phyloP scores from a whole-genome alignment of 2,329 filamentous ascomycete species.

The Bipolaris victoriae region DNA sequence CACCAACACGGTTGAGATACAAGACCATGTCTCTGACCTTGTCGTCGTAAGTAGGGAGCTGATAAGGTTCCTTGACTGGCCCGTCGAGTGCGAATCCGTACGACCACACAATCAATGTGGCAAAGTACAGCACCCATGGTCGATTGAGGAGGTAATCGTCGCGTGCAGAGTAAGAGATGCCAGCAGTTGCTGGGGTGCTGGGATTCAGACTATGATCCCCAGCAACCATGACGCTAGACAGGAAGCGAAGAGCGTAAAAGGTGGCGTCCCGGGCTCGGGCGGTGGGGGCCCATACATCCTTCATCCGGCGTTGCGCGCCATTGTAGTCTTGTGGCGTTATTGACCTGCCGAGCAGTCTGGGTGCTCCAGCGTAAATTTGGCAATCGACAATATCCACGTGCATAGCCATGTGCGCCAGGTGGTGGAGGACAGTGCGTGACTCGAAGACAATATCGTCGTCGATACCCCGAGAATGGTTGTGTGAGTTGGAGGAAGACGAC shows the following conservation, averaged over 20 bases:
- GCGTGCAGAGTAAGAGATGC: slow-evolving; percentile 72
- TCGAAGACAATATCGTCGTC: slow-evolving; percentile 79
- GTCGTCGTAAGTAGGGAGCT: slow-evolving; percentile 66
- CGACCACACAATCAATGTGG: slow-evolving; percentile 89
- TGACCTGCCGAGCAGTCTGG: slow-evolving; percentile 80
- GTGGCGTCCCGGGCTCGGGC: slow-evolving; percentile 88
- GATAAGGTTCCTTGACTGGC: slow-evolving; percentile 62
- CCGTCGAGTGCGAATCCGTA: slow-evolving; percentile 93
- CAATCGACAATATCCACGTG: slow-evolving; percentile 97
- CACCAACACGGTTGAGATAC: slow-evolving; percentile 76
- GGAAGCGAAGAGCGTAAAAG: slow-evolving; percentile 88
- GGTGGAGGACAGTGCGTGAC: slow-evolving; percentile 85
- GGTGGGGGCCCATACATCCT: slow-evolving; percentile 85
- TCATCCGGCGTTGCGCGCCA: slow-evolving; percentile 81
- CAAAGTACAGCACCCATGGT: slow-evolving; percentile 95
- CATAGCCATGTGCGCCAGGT: slow-evolving; percentile 96
- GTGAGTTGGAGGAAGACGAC: slow-evolving; percentile 34
- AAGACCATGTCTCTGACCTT: slow-evolving; percentile 78
- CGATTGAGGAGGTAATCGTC: slow-evolving; percentile 90
- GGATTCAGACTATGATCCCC: slow-evolving; percentile 52
- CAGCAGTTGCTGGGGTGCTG: slow-evolving; percentile 35
- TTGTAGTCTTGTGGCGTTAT: slow-evolving; percentile 83
- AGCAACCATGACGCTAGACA: slow-evolving; percentile 80
- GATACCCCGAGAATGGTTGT: slow-evolving; percentile 38
- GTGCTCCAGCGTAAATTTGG: slow-evolving; percentile 91